Percentiles rank a stretch among this genome's conserved stretches.
These are phyloP conservation scores for Amniculicola lignicola DNA, from an alignment of 495 filamentous ascomycete species.

Conservation along the genomic window DNA sequence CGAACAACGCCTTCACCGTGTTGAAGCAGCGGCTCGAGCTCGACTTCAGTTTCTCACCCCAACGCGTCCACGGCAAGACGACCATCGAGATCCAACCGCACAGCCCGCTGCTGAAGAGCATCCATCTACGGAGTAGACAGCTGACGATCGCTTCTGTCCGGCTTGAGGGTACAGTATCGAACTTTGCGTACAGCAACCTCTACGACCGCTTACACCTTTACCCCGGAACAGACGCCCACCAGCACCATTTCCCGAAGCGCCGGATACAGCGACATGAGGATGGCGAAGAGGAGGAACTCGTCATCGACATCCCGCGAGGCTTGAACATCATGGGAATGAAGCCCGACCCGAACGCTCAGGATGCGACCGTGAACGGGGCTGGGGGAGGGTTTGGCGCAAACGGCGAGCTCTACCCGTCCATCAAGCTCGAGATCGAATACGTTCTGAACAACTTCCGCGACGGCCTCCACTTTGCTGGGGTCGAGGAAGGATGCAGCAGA, in stretches of 20 bases:
- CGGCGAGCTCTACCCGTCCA: constrained; percentile 47
- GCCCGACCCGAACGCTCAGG: constrained; percentile 8
- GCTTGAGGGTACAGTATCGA: constrained; percentile 62
- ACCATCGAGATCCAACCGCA: constrained; percentile 75
- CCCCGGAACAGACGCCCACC: constrained; percentile 60
- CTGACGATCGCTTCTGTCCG: constrained; percentile 66
- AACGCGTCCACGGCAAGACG: constrained; percentile 72
- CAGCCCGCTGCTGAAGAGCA: constrained; percentile 59
- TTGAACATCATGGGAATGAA: constrained; percentile 41
- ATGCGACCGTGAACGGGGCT: constrained; percentile 26
- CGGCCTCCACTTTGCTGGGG: constrained; percentile 86
- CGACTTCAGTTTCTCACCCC: constrained; percentile 77
- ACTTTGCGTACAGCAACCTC: constrained; percentile 66
- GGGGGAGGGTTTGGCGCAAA: constrained; percentile 36
- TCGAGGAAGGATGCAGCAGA: constrained; percentile 68
- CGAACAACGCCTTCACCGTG: constrained; percentile 50
- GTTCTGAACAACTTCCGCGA: constrained; percentile 68
- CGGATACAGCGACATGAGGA: constrained; percentile 51
- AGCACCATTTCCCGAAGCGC: constrained; percentile 63
- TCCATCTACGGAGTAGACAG: constrained; percentile 83
- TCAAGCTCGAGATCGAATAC: constrained; percentile 70
- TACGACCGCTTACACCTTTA: constrained; percentile 67
- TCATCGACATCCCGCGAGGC: constrained; percentile 61
- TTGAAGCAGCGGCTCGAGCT: constrained; percentile 82
- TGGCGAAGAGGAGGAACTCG: constrained; percentile 57